Evolutionary conservation across 2,329 filamentous ascomycete species (phyloP).

Genomic region (Chaetomium sp.): DNA sequence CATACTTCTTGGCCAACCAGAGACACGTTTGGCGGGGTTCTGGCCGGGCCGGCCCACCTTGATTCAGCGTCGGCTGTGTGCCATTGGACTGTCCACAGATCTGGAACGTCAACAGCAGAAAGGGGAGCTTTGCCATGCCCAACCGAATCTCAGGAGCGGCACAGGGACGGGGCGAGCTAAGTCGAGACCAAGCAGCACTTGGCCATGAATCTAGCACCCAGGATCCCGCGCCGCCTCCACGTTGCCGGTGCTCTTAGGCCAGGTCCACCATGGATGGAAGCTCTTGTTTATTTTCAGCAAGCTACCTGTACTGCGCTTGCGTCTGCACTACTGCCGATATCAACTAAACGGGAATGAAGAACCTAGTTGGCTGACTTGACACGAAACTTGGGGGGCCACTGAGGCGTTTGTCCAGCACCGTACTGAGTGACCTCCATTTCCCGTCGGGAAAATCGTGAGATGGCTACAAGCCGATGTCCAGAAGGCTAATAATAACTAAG

Average conservation of each 20-base stretch:
- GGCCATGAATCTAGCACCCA: neutral
- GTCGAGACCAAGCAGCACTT: neutral
- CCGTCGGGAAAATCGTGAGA: neutral
- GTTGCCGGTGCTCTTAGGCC: neutral
- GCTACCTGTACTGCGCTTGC: neutral
- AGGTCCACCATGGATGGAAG: neutral
- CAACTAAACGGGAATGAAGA: neutral
- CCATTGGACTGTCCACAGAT: constrained; percentile 30
- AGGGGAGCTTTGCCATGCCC: neutral
- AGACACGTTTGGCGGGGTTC: constrained; percentile 27
- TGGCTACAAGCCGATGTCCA: neutral
- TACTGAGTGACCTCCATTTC: neutral
- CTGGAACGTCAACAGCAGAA: constrained; percentile 27
- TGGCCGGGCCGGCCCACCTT: constrained; percentile 20
- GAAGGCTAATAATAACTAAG: too few species aligned
- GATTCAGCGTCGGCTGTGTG: constrained; percentile 5
- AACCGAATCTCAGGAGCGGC: constrained; percentile 15
- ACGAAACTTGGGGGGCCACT: neutral
- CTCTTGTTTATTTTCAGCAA: neutral
- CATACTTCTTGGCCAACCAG: constrained; percentile 26
- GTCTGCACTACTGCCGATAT: neutral
- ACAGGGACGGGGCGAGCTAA: neutral
- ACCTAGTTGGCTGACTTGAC: neutral
- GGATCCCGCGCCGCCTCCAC: neutral
- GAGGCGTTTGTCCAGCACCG: neutral